Evolutionary conservation across 495 filamentous ascomycete species (phyloP), one percentile per base, ranked within the genome.

Genomic region (Xylaria venustula): DNA sequence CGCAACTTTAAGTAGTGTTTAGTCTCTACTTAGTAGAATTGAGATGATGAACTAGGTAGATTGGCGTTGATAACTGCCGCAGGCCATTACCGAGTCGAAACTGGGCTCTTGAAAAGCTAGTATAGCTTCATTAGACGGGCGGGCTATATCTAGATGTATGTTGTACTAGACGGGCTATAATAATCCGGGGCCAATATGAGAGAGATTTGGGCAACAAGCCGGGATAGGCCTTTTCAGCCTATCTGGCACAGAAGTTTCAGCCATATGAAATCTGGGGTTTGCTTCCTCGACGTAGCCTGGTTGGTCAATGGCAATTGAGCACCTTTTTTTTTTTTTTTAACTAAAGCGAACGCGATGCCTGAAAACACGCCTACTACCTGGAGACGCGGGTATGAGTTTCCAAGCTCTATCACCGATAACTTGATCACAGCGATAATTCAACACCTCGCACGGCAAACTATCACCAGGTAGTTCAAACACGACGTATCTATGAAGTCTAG

Each of bases 291-390:
- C 25, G 34, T 20, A 25, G 9, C 22, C 14, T 58, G 54, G 19
- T 47, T 58, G 32, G 54, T 53, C 58, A 60, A 60, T 60, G 40
- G 49, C 48, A 52, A 46, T 60, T 17, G 17, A 53, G 22, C 37
- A 60, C 22, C 23, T 46, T 34, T 37, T 22, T n/a, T n/a, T n/a
- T n/a, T n/a, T n/a, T n/a, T n/a, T n/a, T n/a, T n/a, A n/a, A 28
- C 25, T 36, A 30, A 4, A 37, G 49, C 41, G 22, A 54, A 37
- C 26, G 23, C 9, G 22, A 41, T 41, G 17, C 22, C 26, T 23
- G 32, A 41, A 30, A n/a, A n/a, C n/a, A n/a, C n/a, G n/a, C n/a
- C n/a, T 6, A 25, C 48, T 4, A 14, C 12, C 25, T 44, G 5
- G 34, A 15, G 14, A 15, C 49, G 12, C 3, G 3, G 32, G 37